Evolutionary conservation across 1,139 yeast species (phyloP).

Genomic region (Pneumocystis carinii): DNA sequence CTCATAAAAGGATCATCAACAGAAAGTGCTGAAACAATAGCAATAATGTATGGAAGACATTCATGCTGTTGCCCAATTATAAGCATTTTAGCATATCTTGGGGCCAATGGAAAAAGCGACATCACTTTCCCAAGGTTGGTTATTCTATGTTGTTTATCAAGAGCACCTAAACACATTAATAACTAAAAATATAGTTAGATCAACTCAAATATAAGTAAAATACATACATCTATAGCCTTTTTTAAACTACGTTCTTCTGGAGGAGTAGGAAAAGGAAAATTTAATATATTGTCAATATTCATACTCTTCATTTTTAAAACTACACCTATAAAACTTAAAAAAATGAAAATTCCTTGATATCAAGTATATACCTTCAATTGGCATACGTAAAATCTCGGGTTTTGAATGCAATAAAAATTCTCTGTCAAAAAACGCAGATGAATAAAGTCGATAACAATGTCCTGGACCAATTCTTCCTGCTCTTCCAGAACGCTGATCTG

Average conservation of each 20-base stretch:
- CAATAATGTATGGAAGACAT: conserved; percentile 74
- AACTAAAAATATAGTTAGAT: conserved; percentile 20
- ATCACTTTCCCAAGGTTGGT: conserved; percentile 73
- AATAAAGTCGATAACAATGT: conserved; percentile 79
- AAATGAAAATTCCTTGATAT: not conserved
- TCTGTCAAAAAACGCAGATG: conserved; percentile 88
- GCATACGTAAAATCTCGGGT: conserved; percentile 91
- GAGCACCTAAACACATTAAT: conserved; percentile 64
- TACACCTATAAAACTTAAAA: not conserved
- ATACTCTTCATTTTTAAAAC: conserved; percentile 89
- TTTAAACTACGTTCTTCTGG: conserved; percentile 51
- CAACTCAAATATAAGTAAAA: not conserved
- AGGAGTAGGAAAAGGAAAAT: conserved; percentile 95
- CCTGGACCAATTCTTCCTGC: conserved; percentile 99
- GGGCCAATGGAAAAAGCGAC: conserved; percentile 86
- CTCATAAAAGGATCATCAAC: conserved; percentile 59
- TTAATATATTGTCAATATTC: conserved; percentile 82
- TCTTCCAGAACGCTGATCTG: conserved; percentile 92
- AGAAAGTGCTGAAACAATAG: conserved; percentile 80
- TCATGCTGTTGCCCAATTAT: conserved; percentile 60
- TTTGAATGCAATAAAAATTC: conserved; percentile 67
- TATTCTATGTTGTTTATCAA: conserved; percentile 38
- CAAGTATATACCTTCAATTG: conserved; percentile 62
- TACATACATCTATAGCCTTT: conserved; percentile 40
- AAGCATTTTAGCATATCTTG: conserved; percentile 81